A percentile compares a stretch with the other conserved stretches of the same genome.
These are phyloP conservation scores for Magnolia changhungtana DNA, from an alignment of 164 flowering plant genomes.

Conservation along the genomic window DNA sequence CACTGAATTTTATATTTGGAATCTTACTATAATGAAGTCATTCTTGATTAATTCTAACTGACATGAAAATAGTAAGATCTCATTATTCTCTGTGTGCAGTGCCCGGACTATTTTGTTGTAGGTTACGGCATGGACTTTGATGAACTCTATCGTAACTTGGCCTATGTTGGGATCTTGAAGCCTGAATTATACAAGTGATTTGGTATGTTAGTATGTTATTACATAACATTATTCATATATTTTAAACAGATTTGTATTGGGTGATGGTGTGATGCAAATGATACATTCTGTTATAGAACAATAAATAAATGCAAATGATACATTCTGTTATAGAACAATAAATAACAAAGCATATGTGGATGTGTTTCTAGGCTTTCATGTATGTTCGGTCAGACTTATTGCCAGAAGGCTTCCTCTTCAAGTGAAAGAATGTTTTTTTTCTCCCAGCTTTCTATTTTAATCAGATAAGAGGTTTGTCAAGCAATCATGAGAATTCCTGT, in stretches of 20 bases:
- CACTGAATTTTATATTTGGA: neutral
- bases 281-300: neutral
- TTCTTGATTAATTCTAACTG: neutral
- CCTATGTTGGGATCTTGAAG: constrained; percentile 88
- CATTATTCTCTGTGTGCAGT: constrained; percentile 38
- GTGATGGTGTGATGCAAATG: neutral
- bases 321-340: neutral
- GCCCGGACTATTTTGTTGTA: constrained; percentile 87
- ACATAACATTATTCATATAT: neutral
- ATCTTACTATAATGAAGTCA: neutral
- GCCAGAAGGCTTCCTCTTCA: neutral
- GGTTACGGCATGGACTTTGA: constrained; percentile 96
- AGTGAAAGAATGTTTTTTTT: neutral
- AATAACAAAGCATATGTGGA: neutral
- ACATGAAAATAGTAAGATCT: neutral
- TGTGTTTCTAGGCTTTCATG: neutral
- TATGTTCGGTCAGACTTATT: neutral
- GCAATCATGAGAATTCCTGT: too few relatives aligned
- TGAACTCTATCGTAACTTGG: constrained; percentile 84
- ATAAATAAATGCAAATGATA: neutral
- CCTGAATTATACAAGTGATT: constrained; percentile 52
- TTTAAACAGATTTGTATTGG: neutral
- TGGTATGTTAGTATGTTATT: neutral
- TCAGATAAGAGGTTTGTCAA: neutral
- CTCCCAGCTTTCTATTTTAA: neutral